phyloP scores from a whole-genome alignment of 306 rosid species.

The Vigna radiata region DNA sequence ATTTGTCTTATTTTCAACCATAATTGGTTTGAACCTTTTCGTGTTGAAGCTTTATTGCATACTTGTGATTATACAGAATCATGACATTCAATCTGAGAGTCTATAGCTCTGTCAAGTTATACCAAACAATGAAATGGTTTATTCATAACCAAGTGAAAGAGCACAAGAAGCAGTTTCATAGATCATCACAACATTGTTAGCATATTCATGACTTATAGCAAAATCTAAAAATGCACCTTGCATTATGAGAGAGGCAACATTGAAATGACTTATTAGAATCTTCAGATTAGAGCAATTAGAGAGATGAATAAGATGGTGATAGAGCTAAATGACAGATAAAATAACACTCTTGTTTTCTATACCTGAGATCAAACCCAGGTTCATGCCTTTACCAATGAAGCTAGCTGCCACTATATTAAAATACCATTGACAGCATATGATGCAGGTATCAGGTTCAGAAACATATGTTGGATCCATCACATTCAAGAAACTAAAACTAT shows the following conservation, averaged over 20 bases:
- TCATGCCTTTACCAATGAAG: not conserved
- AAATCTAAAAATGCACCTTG: not conserved
- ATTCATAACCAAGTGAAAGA: not conserved
- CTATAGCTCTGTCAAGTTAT: constrained; percentile 8
- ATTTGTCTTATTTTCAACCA: too few relatives aligned
- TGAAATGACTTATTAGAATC: not conserved
- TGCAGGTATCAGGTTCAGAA: constrained; percentile 6
- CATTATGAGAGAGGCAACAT: not conserved
- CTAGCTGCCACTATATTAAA: not conserved
- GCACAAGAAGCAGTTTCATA: not conserved
- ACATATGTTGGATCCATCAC: constrained; percentile 6
- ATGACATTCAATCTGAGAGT: too few relatives aligned
- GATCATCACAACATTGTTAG: not conserved
- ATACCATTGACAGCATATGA: not conserved
- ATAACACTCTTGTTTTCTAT: constrained; percentile 1
- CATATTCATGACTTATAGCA: not conserved
- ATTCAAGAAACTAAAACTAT: constrained; percentile 14
- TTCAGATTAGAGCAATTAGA: constrained; percentile 1
- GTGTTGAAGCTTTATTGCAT: too few relatives aligned
- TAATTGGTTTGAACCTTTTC: too few relatives aligned
- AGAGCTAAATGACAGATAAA: constrained; percentile 14
- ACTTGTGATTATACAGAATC: too few relatives aligned
- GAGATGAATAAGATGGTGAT: not conserved
- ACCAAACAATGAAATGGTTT: constrained; percentile 21
- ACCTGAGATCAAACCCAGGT: not conserved